Base-by-base conservation (phyloP, 192 early-diverging fungal genomes). In the Piromyces sp. region DNA sequence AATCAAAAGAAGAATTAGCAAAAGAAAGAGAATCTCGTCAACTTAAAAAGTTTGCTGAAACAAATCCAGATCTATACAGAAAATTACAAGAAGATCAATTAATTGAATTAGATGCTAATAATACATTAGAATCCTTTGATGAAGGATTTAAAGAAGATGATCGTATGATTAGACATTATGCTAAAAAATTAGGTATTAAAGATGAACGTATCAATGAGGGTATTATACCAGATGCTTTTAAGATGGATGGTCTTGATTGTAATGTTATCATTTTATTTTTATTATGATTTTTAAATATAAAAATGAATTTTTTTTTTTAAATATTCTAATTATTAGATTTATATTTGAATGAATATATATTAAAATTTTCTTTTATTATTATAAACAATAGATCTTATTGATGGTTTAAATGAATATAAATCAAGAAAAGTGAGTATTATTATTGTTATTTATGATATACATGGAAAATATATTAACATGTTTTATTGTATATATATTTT, bases 1-100 rank as follows among this genome's bases (percentile, higher is more conserved):
- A 51, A 22, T 22, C 19, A 22, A 22, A 17, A 17, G 16, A 51
- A 9, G 51, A 68, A 68, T 68, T n/a, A 14, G 79, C 28, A 51
- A 30, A 79, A 81, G 30, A 79, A 29, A 86, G 87, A 22, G 87
- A 88, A 28, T 84, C 85, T n/a, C 84, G 82, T 19, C 82, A 83
- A 79, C 81, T 89, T 78, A 81, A 80, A 37, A 87, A 87, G 51
- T 88, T 90, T 86, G 89, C 89, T 9, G 83, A 90, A 83, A 83
- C 83, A 16, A 90, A 90, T 81, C 85, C 87, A 40, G 83, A 86
- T 40, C 84, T 90, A 84, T 90, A 88, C 82, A 81, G 81, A 79
- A 80, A 86, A 78, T 85, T 90, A 17, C 85, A 86, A n/a, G 84
- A 86, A 13, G 85, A 81, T 37, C 28, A 79, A 4, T 79, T 36